A percentile compares a stretch with the other conserved stretches of the same genome.
phyloP scores from a whole-genome alignment of 2,329 filamentous ascomycete genomes.

The Aspergillus costaricaensis region DNA sequence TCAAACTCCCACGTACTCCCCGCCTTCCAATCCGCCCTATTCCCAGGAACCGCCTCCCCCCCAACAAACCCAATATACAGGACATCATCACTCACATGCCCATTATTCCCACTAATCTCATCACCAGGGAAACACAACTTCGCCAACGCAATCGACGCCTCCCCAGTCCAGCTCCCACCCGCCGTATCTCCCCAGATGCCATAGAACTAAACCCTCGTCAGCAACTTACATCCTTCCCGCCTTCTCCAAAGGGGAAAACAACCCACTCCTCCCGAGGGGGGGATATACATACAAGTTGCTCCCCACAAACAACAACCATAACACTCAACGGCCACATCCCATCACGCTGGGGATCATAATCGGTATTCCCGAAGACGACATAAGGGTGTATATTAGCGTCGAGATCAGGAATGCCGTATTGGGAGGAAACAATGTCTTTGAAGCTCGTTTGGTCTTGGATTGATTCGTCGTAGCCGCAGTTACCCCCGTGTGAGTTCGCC shows the following conservation, averaged over 20 bases:
- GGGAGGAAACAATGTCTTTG: constrained; percentile 34
- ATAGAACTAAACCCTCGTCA: constrained; percentile 47
- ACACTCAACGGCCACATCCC: constrained; percentile 56
- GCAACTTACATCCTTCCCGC: not conserved
- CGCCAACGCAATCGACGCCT: constrained; percentile 60
- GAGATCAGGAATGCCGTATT: constrained; percentile 49
- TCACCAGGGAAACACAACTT: constrained; percentile 55
- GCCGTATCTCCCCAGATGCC: constrained; percentile 65
- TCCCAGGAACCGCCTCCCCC: constrained; percentile 58
- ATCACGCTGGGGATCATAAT: constrained; percentile 46
- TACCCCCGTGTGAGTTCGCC: constrained; percentile 46
- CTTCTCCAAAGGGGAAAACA: too few species aligned
- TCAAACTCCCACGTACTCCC: constrained; percentile 33
- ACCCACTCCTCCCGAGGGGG: too few species aligned
- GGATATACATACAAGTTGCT: constrained; percentile 44
- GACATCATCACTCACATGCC: constrained; percentile 60
- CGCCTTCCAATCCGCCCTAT: constrained; percentile 59
- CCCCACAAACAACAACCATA: constrained; percentile 58
- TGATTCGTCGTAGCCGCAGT: constrained; percentile 49
- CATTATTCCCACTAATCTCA: constrained; percentile 56
- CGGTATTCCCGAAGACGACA: constrained; percentile 57
- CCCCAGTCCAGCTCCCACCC: constrained; percentile 58
- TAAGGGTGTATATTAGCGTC: constrained; percentile 57
- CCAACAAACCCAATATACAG: constrained; percentile 65
- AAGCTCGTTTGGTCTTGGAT: constrained; percentile 51